Evolutionary conservation across 169 alveolate species (phyloP).

Genomic region (Cryptosporidium tyzzeri): DNA sequence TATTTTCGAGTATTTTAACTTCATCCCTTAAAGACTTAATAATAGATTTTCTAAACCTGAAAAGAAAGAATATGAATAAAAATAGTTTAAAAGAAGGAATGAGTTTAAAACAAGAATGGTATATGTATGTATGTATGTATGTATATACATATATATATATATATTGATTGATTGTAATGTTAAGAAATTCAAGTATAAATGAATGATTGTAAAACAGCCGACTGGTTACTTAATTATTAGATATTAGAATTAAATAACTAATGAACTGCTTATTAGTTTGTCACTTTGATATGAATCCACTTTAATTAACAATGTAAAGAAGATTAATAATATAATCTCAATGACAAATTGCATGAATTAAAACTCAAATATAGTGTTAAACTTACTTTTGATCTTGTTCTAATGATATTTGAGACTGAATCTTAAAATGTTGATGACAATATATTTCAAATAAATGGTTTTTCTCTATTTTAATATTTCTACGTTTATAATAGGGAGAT

Average conservation of each 20-base stretch:
- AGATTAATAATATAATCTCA: background rate
- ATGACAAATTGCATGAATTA: background rate
- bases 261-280: slow-evolving; percentile 56
- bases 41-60: slow-evolving; percentile 12
- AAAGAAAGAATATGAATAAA: background rate
- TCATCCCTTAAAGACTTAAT: slow-evolving; percentile 9
- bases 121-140: background rate
- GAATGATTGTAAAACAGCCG: slow-evolving; percentile 52
- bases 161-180: background rate
- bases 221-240: slow-evolving; percentile 60
- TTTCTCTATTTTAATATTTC: slow-evolving; percentile 8
- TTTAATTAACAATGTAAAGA: background rate
- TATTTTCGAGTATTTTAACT: background rate
- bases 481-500: background rate
- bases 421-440: background rate
- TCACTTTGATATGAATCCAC: slow-evolving; percentile 5
- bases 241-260: slow-evolving; percentile 53
- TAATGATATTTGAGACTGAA: background rate
- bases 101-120: slow-evolving; percentile 4
- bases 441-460: background rate
- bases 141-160: background rate
- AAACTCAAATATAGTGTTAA: background rate
- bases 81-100: background rate
- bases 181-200: background rate
- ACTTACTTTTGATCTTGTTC: slow-evolving; percentile 37